Evolutionary conservation across 768 basidiomycete species (phyloP).

Genomic region (Hebeloma cylindrosporum): DNA sequence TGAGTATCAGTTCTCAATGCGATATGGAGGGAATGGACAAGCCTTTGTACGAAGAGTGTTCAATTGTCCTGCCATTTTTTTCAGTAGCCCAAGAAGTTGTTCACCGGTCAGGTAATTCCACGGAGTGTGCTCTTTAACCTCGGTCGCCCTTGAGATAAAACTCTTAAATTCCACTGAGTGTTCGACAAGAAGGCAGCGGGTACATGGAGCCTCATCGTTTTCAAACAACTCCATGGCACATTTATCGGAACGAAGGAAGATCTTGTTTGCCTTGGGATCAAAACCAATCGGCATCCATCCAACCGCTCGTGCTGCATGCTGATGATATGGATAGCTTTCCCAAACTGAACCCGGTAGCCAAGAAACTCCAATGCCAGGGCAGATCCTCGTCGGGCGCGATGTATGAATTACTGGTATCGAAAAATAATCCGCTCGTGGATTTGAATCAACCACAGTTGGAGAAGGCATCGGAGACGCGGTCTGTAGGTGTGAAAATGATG

Average conservation of each 20-base stretch:
- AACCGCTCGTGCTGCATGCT: not conserved
- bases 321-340: constrained; percentile 11
- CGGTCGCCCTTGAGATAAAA: not conserved
- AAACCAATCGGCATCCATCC: constrained; percentile 5
- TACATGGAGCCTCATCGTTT: not conserved
- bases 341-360: constrained; percentile 11
- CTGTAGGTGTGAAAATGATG: no score
- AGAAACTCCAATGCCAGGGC: not conserved
- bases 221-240: not conserved
- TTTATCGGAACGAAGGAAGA: not conserved
- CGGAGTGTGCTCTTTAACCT: constrained; percentile 7
- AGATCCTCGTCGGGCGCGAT: no score
- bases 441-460: no score
- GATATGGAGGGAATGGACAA: not conserved
- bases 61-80: constrained; percentile 1
- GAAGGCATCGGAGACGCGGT: no score
- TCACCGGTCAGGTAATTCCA: not conserved
- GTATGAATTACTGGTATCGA: no score
- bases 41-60: constrained; percentile 2
- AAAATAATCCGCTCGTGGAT: no score
- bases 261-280: not conserved
- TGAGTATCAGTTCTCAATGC: not conserved
- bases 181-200: not conserved
- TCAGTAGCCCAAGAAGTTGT: not conserved
- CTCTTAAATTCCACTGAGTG: not conserved